Evolutionary conservation across 768 basidiomycete genomes (phyloP), one percentile per base, ranked within the genome.

Genomic region (Phylloporus arenicola): DNA sequence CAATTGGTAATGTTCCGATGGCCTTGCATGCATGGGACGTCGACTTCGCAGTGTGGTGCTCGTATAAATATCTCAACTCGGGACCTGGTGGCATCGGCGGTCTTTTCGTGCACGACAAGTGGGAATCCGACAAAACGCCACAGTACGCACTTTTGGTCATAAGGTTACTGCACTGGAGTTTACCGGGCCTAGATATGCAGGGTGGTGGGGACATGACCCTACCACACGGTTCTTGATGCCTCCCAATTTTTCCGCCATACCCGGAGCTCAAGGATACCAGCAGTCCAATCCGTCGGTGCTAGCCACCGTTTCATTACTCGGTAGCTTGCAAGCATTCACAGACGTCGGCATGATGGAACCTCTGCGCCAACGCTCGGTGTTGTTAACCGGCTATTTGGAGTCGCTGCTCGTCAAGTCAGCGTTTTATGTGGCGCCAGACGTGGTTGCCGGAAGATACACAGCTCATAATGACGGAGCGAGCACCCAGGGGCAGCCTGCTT

Each of bases 21-120:
- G 74, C 79, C 43, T 73, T 99, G 56, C 91, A 95, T 66, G 88
- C 92, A 52, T 99, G 96, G 95, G 74, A 80, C 57, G 87, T 91
- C 58, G 96, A 99, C 68, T 98, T 97, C 65, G 96, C 95, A 3
- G 94, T 94, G 31, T 98, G 95, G 92, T 99, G 96, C 68, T 88
- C 92, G 29, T 99, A 98, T 79, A 98, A 90, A 72, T 99, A 97
- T 67, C 79, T 97, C 52, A 98, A 97, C 71, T 87, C 93, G 16
- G 92, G 95, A 6, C 93, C 96, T 11, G 95, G 95, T 19, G 92
- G 88, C n/a, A 94, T 98, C 51, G 96, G 82, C n/a, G 95, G 94
- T 6, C 75, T 94, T 50, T 99, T 84, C 62, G 74, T 95, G 10
- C 92, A 96, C 63, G 81, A 86, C 50, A 86, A 81, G 66, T 92